Conservation (phyloP, 257 asterid genomes). For the Solanum etuberosum region DNA sequence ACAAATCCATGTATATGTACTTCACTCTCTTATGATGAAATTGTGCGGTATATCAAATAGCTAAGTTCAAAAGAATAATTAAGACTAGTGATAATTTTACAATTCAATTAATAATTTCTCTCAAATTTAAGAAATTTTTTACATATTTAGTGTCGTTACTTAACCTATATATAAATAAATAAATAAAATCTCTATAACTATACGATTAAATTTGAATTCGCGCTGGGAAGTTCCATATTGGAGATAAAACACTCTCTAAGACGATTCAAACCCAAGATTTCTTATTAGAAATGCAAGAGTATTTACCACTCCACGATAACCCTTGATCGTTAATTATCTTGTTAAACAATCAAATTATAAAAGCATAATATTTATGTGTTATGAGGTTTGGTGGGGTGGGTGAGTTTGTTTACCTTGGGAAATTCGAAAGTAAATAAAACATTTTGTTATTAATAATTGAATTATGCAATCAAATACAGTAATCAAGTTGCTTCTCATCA, state of each 20-base stretch:
- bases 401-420: not conserved
- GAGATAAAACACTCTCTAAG: too few species aligned
- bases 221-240: rapidly evolving
- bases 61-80: too few species aligned
- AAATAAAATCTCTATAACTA: too few species aligned
- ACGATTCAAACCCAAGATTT: rapidly evolving
- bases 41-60: not conserved
- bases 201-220: too few species aligned
- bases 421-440: not conserved
- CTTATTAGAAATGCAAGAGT: rapidly evolving
- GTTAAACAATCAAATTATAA: not conserved
- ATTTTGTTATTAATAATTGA: not conserved
- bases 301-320: too few species aligned
- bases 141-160: not conserved
- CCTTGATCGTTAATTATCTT: not conserved
- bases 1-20: not conserved
- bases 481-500: not conserved
- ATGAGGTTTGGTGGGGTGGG: not conserved
- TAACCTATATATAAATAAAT: too few species aligned
- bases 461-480: not conserved
- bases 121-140: not conserved
- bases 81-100: too few species aligned
- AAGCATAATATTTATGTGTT: not conserved
- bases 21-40: not conserved
- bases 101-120: too few species aligned